These are phyloP conservation scores for Lophiotrema nucula DNA, from an alignment of 495 filamentous ascomycete species.

Conservation along the genomic window DNA sequence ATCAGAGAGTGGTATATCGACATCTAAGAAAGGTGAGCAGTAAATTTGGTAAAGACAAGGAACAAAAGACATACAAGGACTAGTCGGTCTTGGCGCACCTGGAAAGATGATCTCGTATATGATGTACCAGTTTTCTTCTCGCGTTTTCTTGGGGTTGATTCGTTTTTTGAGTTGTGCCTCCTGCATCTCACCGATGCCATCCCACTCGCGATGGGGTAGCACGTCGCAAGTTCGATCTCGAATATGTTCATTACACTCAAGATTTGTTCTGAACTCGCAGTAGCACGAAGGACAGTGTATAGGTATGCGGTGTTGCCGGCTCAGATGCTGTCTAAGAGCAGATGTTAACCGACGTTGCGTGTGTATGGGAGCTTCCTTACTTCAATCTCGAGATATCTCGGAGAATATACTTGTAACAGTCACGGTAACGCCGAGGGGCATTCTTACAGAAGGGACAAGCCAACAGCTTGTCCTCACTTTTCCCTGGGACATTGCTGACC, in stretches of 20 bases:
- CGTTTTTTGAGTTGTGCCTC: background rate
- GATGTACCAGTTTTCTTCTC: slow-evolving; percentile 1
- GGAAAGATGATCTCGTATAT: background rate
- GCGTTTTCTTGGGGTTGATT: background rate
- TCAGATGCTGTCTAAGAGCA: background rate
- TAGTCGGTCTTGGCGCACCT: background rate
- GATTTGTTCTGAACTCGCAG: background rate
- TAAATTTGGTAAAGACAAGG: too few species aligned
- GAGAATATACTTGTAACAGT: background rate
- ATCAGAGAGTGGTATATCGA: too few species aligned
- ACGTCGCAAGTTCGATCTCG: background rate
- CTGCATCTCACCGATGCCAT: background rate
- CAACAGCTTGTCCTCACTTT: background rate
- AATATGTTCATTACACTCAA: background rate
- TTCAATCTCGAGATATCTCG: background rate
- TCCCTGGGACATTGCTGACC: too few species aligned
- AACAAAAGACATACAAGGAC: background rate
- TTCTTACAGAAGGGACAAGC: background rate
- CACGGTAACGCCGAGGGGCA: background rate
- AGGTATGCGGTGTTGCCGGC: background rate
- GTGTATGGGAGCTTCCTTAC: background rate
- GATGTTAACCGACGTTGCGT: background rate
- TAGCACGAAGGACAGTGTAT: background rate
- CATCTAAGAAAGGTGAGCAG: too few species aligned
- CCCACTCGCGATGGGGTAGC: background rate